These are phyloP conservation scores for Arxiozyma slooffiae DNA, from an alignment of 1,139 yeast species.

Conservation along the genomic window DNA sequence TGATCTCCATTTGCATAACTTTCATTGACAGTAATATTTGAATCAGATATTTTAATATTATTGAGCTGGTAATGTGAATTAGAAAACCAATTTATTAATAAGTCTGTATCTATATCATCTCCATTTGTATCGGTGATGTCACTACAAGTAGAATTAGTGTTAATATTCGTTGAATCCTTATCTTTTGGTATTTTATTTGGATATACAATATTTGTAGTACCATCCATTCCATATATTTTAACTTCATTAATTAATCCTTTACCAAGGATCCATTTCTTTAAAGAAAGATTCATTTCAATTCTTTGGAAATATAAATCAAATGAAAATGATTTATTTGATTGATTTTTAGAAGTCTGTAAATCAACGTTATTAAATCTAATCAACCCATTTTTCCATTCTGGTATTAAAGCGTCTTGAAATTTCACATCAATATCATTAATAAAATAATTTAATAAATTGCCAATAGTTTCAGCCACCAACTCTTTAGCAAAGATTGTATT, in stretches of 20 bases:
- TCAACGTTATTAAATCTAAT: constrained; percentile 48
- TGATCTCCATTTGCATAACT: constrained; percentile 3
- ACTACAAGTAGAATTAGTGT: not conserved
- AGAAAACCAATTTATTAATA: constrained; percentile 26
- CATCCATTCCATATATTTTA: constrained; percentile 53
- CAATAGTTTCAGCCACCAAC: constrained; percentile 31
- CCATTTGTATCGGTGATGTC: too few relatives aligned
- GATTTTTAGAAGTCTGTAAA: constrained; percentile 27
- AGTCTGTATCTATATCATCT: constrained; percentile 20
- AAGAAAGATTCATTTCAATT: constrained; percentile 49
- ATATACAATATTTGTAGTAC: constrained; percentile 29
- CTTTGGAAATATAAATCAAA: constrained; percentile 41
- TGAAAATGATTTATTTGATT: constrained; percentile 12
- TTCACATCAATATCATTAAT: constrained; percentile 34
- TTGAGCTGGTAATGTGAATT: constrained; percentile 38
- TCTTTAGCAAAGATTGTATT: constrained; percentile 35
- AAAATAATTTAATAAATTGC: constrained; percentile 28
- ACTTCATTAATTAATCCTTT: constrained; percentile 55
- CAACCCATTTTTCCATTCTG: constrained; percentile 47
- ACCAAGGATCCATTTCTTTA: constrained; percentile 62
- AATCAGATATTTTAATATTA: constrained; percentile 8
- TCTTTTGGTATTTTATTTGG: not conserved
- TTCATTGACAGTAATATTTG: constrained; percentile 25
- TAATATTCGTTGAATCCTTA: not conserved
- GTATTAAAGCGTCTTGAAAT: constrained; percentile 38